phyloP scores from a whole-genome alignment of 177 flowering plant genomes.

The Vitis hybrid region DNA sequence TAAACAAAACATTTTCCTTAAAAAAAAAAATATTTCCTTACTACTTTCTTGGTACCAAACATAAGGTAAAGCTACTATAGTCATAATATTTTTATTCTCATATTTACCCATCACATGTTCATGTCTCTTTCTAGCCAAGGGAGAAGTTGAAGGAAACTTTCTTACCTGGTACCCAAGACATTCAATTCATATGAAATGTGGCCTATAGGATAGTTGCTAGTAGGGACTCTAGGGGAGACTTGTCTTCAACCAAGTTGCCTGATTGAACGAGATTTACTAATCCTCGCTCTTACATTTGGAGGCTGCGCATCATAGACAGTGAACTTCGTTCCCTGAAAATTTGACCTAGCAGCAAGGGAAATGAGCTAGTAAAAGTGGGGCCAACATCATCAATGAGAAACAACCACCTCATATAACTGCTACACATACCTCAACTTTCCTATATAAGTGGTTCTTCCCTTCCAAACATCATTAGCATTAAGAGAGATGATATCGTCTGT shows the following conservation, averaged over 20 bases:
- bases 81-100: too few relatives aligned
- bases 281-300: conserved; percentile 46
- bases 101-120: too few relatives aligned
- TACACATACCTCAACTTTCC: conserved; percentile 66
- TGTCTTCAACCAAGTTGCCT: conserved; percentile 49
- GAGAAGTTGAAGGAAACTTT: too few relatives aligned
- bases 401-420: background rate
- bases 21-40: too few relatives aligned
- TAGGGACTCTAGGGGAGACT: conserved; percentile 63
- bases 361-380: background rate
- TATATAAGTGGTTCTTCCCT: conserved; percentile 53
- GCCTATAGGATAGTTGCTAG: conserved; percentile 63
- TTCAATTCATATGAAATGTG: conserved; percentile 74
- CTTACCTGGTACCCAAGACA: conserved; percentile 20
- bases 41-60: too few relatives aligned
- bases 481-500: conserved; percentile 71
- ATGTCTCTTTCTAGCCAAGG: too few relatives aligned
- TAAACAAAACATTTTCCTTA: too few relatives aligned
- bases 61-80: too few relatives aligned
- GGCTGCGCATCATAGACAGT: conserved; percentile 64
- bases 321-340: conserved; percentile 80
- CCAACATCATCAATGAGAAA: background rate
- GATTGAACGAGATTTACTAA: conserved; percentile 49
- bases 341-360: conserved; percentile 45
- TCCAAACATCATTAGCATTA: conserved; percentile 52